Percentiles rank a stretch among this genome's conserved stretches.
phyloP scores from a whole-genome alignment of 306 rosid species.

The Prunus kanzakura region DNA sequence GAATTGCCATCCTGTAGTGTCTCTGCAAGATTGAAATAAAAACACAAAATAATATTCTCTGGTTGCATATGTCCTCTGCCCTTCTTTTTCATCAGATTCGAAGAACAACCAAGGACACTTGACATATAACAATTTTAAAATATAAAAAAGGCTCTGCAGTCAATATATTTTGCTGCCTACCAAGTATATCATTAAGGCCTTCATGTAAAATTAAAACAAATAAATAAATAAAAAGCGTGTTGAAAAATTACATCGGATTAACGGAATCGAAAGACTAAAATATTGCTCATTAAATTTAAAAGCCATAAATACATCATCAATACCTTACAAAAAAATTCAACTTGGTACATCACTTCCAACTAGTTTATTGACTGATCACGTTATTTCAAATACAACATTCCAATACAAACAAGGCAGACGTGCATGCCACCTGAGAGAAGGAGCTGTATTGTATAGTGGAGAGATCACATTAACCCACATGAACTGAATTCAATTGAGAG shows the following conservation, averaged over 20 bases:
- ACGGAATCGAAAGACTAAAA: background rate
- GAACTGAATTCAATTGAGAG: constrained; percentile 31
- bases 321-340: background rate
- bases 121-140: background rate
- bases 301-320: constrained; percentile 9
- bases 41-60: background rate
- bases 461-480: constrained; percentile 22
- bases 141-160: background rate
- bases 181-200: background rate
- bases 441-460: constrained; percentile 3
- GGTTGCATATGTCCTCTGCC: background rate
- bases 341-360: constrained; percentile 23
- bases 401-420: constrained; percentile 27
- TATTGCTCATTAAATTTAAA: background rate
- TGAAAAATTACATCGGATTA: background rate
- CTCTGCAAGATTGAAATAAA: background rate
- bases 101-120: background rate
- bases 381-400: constrained; percentile 29
- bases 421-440: background rate
- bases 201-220: too few species aligned
- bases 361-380: constrained; percentile 33
- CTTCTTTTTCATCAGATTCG: background rate
- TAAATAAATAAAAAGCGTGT: too few species aligned
- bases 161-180: background rate
- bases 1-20: background rate